Evolutionary conservation across 129 eudicot genomes (phyloP), one percentile per base, ranked within the genome.

Genomic region (Kitagawia praeruptora): DNA sequence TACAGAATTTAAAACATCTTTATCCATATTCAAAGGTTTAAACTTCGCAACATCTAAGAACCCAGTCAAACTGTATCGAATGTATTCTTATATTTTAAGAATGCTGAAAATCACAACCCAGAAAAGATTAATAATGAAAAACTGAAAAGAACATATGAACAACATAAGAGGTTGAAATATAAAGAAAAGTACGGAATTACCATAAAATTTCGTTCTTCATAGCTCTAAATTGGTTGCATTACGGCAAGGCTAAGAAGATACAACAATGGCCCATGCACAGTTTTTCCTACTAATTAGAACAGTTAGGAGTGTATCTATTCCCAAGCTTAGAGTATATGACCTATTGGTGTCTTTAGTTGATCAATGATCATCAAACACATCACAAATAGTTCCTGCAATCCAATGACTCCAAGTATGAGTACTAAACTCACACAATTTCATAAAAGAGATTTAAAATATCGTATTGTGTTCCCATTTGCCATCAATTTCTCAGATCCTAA

Each of bases 11-110:
- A 39, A 7, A 72, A 72, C 2, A 72, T 39, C 76, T 39, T 40
- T 72, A 72, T 72, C 76, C 76, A 72, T 72, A 39, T 72, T 72
- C 76, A 72, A 41, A 72, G 51, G 13, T 72, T 41, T 19, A n/a
- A 72, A n/a, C 48, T 72, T 72, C 11, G 49, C 28, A 41, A 37
- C 76, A 72, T 72, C 46, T 41, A 21, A 38, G 8, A 39, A 21
- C n/a, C 76, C 45, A 19, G 14, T 40, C 31, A 70, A 37, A 70
- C 25, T 18, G 23, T 25, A 38, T 70, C 73, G 5, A 15, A 3
- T 31, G 41, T 31, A 67, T 28, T 67, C 42, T 13, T 34, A 34
- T 27, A 14, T 67, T 34, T 67, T 11, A 34, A 70, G 23, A 18
- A 14, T 70, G 75, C 47, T 70, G 75, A 70, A 70, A 70, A 37